phyloP scores from a whole-genome alignment of 192 early-diverging fungal species.

The Linnemannia zychae region DNA sequence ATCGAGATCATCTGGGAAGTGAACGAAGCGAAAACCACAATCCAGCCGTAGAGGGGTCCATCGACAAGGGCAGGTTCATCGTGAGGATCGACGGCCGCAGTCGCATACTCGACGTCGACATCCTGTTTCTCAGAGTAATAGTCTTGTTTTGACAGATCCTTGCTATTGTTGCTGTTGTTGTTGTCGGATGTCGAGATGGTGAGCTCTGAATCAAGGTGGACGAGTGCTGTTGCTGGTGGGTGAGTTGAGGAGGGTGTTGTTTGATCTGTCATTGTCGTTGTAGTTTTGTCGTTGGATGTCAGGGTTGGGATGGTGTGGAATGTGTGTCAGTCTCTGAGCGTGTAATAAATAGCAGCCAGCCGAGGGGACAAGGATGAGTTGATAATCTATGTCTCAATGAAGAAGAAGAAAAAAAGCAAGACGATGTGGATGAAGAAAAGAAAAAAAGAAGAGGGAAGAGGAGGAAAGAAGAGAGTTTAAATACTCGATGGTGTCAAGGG shows the following conservation, averaged over 20 bases:
- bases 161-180: neutral
- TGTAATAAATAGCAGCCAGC: neutral
- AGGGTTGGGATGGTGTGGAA: neutral
- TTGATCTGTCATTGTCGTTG: neutral
- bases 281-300: neutral
- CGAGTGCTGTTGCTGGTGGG: neutral
- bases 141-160: neutral
- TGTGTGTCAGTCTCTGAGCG: neutral
- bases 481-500: no score
- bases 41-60: slow-evolving; percentile 62
- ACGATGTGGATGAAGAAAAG: neutral
- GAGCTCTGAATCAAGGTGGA: slow-evolving; percentile 33
- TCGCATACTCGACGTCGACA: slow-evolving; percentile 20
- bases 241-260: neutral
- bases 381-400: no score
- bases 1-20: slow-evolving; percentile 58
- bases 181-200: slow-evolving; percentile 20
- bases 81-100: slow-evolving; percentile 5
- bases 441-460: neutral
- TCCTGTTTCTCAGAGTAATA: neutral
- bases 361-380: no score
- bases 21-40: slow-evolving; percentile 57
- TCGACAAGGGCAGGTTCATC: slow-evolving; percentile 41
- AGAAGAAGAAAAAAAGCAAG: neutral
- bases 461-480: no score